Base-by-base conservation (phyloP, 768 basidiomycete genomes). In the Agaricus blazei region DNA sequence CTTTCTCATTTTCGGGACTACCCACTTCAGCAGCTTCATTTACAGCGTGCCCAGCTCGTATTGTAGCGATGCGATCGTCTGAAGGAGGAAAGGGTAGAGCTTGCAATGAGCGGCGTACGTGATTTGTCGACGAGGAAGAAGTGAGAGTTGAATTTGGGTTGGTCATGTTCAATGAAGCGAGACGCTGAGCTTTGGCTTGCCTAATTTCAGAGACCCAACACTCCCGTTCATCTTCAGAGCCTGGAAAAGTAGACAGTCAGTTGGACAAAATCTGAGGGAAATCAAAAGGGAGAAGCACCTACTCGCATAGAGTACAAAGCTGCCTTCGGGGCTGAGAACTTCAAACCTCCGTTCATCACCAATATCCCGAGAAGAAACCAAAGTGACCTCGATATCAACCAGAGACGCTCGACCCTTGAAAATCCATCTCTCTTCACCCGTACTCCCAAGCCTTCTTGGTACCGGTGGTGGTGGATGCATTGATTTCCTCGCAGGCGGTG, bases 81-180 rank as follows among this genome's bases (percentile, higher is more conserved):
- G 77, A 72, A 0, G 84, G 85, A 2, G 75, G 75, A 63, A 87
- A 84, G 0, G 88, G 88, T 34, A 89, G 67, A 1, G 90, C 90
- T 62, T 88, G 86, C 9, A 93, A 68, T 0, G 81, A 81, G 3
- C 83, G 81, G 38, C 90, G 80, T 14, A 93, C 74, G 63, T 93
- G 90, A 37, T 84, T 79, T 1, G 83, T 90, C 0, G 88, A 87
- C 1, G 84, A 68, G 0, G 89, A 91, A 0, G 88, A 87, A 0
- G 89, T 90, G 26, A 93, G 75, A 0, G 90, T 93, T 7, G 90
- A 90, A 65, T 92, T 83, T 4, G 89, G 88, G 62, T 88, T 80
- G 31, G 81, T 88, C 53, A 82, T 68, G 58, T 86, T 87, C 28
- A 92, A 73, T 0, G 85, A 82, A 23, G 79, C 73, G n/a, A 93